Evolutionary conservation across 2,329 filamentous ascomycete species (phyloP), one percentile per base, ranked within the genome.

Genomic region (Aspergillus proliferans): DNA sequence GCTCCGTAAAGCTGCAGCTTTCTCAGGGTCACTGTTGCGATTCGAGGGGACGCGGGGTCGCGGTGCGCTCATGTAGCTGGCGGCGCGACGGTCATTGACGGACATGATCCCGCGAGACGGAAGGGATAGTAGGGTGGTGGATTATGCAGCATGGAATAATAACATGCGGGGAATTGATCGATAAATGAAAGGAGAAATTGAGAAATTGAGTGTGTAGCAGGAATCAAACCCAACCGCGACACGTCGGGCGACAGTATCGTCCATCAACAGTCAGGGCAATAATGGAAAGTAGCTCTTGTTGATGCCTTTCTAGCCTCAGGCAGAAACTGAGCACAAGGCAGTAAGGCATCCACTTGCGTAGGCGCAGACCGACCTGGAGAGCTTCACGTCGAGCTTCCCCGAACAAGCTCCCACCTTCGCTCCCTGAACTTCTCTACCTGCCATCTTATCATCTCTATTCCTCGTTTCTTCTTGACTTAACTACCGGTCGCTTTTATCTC

Each of bases 31-130:
- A 47, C 52, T 57, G 56, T 65, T 66, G 64, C 67, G 70, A 66
- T 59, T 64, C 47, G 70, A 71, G 48, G 60, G 60, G 58, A 67
- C 68, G 63, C 70, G 69, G 63, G 69, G 64, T 61, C 67, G 63
- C 55, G 63, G 51, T 54, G 63, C 64, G 58, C 58, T 67, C 60
- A 69, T 62, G 55, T 70, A 63, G 54, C 59, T 65, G 55, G 62
- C 56, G 55, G 63, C 57, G 55, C 66, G 62, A 53, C 66, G 69
- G 53, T 71, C 69, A 69, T 71, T 65, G 61, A 60, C 52, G 62
- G 67, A 66, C 62, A 70, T 69, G 49, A 57, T 63, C 63, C 63
- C 57, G 55, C 56, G 54, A 56, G 38, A 40, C 18, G 55, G 52
- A 49, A 52, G 52, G 51, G 47, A 52, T 47, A 43, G 50, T 46